Conservation (phyloP, 192 early-diverging fungal genomes). For the Coemansia furcata region DNA sequence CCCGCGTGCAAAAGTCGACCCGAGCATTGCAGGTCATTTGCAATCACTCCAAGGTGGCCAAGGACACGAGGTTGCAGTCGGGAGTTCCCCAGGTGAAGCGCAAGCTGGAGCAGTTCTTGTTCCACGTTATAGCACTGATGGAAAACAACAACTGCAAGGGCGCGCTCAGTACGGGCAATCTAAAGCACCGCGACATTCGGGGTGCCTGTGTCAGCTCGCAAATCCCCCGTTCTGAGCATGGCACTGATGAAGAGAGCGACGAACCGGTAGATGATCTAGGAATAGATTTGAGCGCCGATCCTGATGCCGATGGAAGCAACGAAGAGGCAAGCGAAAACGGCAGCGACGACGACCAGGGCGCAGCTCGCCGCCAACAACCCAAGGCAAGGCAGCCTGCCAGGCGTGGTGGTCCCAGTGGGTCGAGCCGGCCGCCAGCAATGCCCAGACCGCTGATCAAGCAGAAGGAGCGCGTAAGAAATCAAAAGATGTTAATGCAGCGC, state of each 20-base stretch:
- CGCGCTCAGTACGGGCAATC: constrained; percentile 54
- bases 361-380: background rate
- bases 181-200: constrained; percentile 72
- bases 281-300: background rate
- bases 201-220: constrained; percentile 71
- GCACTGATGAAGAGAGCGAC: constrained; percentile 17
- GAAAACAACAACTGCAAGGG: constrained; percentile 62
- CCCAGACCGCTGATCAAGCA: background rate
- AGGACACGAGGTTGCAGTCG: constrained; percentile 59
- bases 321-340: background rate
- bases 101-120: constrained; percentile 70
- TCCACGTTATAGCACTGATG: constrained; percentile 71
- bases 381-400: background rate
- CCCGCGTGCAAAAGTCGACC: constrained; percentile 46
- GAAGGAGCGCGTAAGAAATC: background rate
- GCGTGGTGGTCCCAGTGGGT: background rate
- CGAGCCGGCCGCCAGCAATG: background rate
- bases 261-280: constrained; percentile 8
- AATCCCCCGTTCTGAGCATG: constrained; percentile 30
- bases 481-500: background rate
- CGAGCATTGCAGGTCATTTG: constrained; percentile 64
- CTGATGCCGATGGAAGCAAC: constrained; percentile 7
- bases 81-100: constrained; percentile 69
- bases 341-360: background rate
- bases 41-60: constrained; percentile 70